Evolutionary conservation across 768 basidiomycete species (phyloP), one percentile per base, ranked within the genome.

Genomic region (Auriscalpium microsporum): DNA sequence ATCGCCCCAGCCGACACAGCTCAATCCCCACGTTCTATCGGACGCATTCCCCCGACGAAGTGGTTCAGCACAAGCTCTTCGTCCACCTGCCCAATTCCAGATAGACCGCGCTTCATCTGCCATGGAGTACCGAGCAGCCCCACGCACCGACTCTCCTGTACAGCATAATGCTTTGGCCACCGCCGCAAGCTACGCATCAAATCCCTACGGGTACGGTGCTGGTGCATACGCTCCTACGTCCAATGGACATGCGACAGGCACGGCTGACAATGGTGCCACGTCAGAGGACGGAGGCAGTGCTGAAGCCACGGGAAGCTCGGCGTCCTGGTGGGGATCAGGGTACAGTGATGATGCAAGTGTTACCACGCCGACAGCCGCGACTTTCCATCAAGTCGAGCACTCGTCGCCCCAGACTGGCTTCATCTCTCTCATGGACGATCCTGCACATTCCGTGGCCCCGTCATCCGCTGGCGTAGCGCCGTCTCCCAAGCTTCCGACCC

Each of bases 51-150:
- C 83, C 8, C 74, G 75, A 35, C 75, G 85, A 51, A 82, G 79
- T 53, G 85, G 84, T 4, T 91, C 90, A 33, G 85, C 87, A 0
- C 79, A 86, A 77, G 79, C 82, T 10, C 58, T 74, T 19, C 76
- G 80, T 17, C 68, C 78, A 14, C 64, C 74, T n/a, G 61, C 71
- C n/a, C 75, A 78, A 37, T 60, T 72, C 34, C 81, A 75, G 4
- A 79, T 87, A 53, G 86, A 90, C 65, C 77, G 87, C 46, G 80
- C 88, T 0, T 81, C 86, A 7, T 90, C 90, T 40, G 88, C 88
- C 2, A 80, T 88, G 78, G 90, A 89, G 52, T 79, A 87, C 63
- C 79, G 84, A 28, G 71, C 76, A 35, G 48, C 56, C 10, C 49
- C 55, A 44, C 77, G 78, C 40, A 78, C 75, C 48, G 66, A 73